These are phyloP conservation scores for Apiotrichum domesticum DNA, from an alignment of 1,284 basidiomycete genomes.

Conservation along the genomic window DNA sequence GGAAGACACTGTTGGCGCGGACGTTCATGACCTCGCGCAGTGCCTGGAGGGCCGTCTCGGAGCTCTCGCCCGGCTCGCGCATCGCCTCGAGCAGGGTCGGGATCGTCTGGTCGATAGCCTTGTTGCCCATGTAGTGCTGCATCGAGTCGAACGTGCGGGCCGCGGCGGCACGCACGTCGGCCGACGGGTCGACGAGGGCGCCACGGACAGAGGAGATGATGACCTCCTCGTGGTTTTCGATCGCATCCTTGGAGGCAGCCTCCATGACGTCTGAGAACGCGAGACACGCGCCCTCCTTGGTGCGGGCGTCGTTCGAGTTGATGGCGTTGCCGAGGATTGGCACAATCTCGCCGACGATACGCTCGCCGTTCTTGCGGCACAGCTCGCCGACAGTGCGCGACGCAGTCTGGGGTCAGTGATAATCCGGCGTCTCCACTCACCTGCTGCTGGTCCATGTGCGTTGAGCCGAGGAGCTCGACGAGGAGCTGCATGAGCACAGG, in stretches of 20 bases:
- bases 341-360: constrained; percentile 78
- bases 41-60: constrained; percentile 87
- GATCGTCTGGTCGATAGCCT: constrained; percentile 94
- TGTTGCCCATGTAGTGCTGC: constrained; percentile 76
- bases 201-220: constrained; percentile 80
- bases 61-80: constrained; percentile 78
- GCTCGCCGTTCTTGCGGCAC: constrained; percentile 94
- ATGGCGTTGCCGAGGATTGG: constrained; percentile 67
- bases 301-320: constrained; percentile 63
- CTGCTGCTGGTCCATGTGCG: constrained; percentile 82
- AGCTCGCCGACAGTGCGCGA: constrained; percentile 80
- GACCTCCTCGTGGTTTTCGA: constrained; percentile 83
- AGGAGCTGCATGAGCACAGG: constrained; percentile 76
- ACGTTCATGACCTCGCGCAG: constrained; percentile 91
- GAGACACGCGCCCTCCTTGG: constrained; percentile 82
- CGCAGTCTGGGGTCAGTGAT: constrained; percentile 54
- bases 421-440: constrained; percentile 52
- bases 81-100: constrained; percentile 91
- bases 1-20: constrained; percentile 90
- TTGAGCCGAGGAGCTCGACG: constrained; percentile 67
- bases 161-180: constrained; percentile 82
- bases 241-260: constrained; percentile 75
- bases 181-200: constrained; percentile 82
- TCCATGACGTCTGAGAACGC: constrained; percentile 85
- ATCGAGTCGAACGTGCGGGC: constrained; percentile 90